Conservation (phyloP, 345 rosid genomes). For the Bruguiera gymnorhiza region DNA sequence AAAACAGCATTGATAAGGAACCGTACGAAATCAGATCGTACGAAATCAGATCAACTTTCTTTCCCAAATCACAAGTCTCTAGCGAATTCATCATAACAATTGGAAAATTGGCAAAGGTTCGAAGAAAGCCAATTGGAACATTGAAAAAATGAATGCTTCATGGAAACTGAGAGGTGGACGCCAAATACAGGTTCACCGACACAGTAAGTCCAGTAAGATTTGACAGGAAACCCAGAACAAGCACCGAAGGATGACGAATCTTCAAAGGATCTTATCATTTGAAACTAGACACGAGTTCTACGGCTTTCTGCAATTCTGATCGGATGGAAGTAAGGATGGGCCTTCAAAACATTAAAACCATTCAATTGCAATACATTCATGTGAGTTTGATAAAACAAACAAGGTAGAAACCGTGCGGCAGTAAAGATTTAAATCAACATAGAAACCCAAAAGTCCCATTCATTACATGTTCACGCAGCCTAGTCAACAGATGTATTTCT, state of each 20-base stretch:
- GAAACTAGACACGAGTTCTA: slow-evolving; percentile 46
- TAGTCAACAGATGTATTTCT: neutral
- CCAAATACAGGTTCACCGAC: slow-evolving; percentile 13
- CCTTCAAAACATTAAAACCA: slow-evolving; percentile 43
- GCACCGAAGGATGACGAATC: slow-evolving; percentile 2
- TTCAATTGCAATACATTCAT: neutral
- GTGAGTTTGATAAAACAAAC: neutral
- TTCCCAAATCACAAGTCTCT: neutral
- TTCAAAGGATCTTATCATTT: slow-evolving; percentile 22
- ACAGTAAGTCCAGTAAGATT: slow-evolving; percentile 16
- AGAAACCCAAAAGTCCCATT: neutral
- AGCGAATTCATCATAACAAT: neutral
- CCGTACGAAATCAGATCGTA: neutral
- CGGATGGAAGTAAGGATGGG: slow-evolving; percentile 83
- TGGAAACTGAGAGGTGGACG: slow-evolving; percentile 10
- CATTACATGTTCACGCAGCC: neutral
- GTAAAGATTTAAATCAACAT: neutral
- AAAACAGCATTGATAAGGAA: too few species aligned
- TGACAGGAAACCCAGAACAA: slow-evolving; percentile 11
- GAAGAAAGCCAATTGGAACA: neutral
- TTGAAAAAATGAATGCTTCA: slow-evolving; percentile 8
- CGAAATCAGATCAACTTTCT: neutral
- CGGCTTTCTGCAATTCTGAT: slow-evolving; percentile 88
- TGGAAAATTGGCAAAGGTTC: neutral
- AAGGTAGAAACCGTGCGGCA: neutral